phyloP scores from a whole-genome alignment of 202 grass and related monocot genomes.

The Zoysia matrella region DNA sequence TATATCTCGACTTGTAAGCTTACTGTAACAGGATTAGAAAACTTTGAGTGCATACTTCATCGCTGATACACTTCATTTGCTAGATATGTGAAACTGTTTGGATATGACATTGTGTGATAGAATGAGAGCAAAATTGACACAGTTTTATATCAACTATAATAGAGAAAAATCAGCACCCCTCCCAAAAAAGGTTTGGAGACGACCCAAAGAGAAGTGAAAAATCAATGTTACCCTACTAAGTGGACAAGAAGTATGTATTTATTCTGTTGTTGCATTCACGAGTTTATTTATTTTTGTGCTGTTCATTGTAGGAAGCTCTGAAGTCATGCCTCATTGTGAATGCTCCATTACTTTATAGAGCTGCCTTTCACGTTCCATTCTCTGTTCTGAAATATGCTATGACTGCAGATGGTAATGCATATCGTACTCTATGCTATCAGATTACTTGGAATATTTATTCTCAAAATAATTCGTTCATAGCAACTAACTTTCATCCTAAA shows the following conservation, averaged over 20 bases:
- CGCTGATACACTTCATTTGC: not conserved
- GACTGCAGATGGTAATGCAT: constrained; percentile 87
- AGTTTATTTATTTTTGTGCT: constrained; percentile 34
- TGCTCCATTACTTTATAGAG: constrained; percentile 94
- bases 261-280: constrained; percentile 21
- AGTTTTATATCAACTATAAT: not conserved
- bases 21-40: not conserved
- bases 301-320: constrained; percentile 74
- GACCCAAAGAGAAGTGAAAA: not conserved
- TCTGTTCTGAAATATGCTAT: constrained; percentile 97
- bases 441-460: constrained; percentile 17
- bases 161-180: not conserved
- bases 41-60: not conserved
- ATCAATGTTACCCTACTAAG: not conserved
- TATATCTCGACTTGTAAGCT: not conserved
- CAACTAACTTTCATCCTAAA: not conserved
- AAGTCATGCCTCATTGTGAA: constrained; percentile 87
- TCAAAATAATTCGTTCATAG: not conserved
- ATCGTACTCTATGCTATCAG: constrained; percentile 1
- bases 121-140: not conserved
- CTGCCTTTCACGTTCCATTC: constrained; percentile 80
- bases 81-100: not conserved
- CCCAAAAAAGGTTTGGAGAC: not conserved
- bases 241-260: not conserved
- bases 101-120: not conserved